Conservation (phyloP, 108 stramenopile species). For the Nitzschia inconspicua region DNA sequence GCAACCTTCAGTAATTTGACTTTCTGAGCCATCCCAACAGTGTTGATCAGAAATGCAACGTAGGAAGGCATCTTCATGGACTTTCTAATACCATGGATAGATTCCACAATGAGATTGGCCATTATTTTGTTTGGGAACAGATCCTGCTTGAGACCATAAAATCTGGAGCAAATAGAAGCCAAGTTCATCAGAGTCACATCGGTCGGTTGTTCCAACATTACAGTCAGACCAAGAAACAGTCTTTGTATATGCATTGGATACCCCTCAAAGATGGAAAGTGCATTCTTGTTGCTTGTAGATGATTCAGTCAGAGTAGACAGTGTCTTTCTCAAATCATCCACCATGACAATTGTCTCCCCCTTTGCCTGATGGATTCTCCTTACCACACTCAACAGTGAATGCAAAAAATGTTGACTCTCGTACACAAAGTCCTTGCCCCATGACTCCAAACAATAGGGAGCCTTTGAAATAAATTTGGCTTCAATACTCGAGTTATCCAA, state of each 20-base stretch:
- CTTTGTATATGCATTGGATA: constrained; percentile 48
- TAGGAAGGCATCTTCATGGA: constrained; percentile 55
- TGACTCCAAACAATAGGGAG: constrained; percentile 10
- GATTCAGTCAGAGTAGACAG: neutral
- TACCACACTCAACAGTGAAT: constrained; percentile 5
- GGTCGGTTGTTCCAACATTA: constrained; percentile 40
- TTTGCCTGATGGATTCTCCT: neutral
- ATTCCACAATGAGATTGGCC: constrained; percentile 39
- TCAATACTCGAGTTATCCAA: neutral
- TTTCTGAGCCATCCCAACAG: constrained; percentile 22
- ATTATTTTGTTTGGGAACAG: neutral
- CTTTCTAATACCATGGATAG: constrained; percentile 51
- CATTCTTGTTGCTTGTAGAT: neutral
- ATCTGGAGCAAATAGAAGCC: constrained; percentile 37
- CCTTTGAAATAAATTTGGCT: neutral
- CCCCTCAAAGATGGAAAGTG: constrained; percentile 48
- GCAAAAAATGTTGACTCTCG: constrained; percentile 13
- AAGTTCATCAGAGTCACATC: constrained; percentile 25
- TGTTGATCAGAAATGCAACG: constrained; percentile 50
- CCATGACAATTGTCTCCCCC: no score
- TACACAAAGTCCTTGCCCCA: constrained; percentile 26
- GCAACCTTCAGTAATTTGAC: no score
- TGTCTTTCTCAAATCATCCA: neutral
- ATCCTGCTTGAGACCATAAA: constrained; percentile 11
- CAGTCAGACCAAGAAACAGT: constrained; percentile 43